A percentile compares a stretch with the other conserved stretches of the same genome.
These are phyloP conservation scores for Erythrophleum ivorense DNA, from an alignment of 331 rosid genomes.

Conservation along the genomic window DNA sequence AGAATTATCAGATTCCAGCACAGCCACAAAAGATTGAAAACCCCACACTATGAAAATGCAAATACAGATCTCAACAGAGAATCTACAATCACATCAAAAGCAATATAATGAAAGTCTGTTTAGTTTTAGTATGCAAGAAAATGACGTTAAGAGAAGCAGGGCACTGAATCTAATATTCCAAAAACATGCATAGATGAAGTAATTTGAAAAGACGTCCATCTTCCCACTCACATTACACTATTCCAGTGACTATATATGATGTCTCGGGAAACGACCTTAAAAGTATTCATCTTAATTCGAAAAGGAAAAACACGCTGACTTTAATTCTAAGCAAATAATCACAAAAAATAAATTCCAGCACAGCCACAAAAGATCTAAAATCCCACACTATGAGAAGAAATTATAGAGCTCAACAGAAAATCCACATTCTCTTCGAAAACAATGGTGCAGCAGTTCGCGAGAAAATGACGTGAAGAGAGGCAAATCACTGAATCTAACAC, in stretches of 20 bases:
- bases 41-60: neutral
- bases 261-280: neutral
- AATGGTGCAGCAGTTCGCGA: neutral
- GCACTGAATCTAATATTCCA: neutral
- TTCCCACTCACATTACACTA: neutral
- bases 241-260: neutral
- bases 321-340: neutral
- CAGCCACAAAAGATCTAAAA: constrained; percentile 40
- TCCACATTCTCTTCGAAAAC: neutral
- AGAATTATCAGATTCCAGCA: neutral
- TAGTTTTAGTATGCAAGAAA: neutral
- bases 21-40: constrained; percentile 39
- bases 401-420: neutral
- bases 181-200: constrained; percentile 3
- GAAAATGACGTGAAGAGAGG: neutral
- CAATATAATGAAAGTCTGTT: neutral
- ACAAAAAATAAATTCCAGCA: neutral
- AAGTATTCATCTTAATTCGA: neutral
- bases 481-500: neutral
- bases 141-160: neutral
- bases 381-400: neutral
- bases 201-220: neutral
- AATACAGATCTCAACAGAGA: neutral
- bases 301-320: neutral
- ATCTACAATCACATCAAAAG: neutral